These are phyloP conservation scores for Umbilicus rupestris DNA, from an alignment of 164 flowering plant species.

Conservation along the genomic window DNA sequence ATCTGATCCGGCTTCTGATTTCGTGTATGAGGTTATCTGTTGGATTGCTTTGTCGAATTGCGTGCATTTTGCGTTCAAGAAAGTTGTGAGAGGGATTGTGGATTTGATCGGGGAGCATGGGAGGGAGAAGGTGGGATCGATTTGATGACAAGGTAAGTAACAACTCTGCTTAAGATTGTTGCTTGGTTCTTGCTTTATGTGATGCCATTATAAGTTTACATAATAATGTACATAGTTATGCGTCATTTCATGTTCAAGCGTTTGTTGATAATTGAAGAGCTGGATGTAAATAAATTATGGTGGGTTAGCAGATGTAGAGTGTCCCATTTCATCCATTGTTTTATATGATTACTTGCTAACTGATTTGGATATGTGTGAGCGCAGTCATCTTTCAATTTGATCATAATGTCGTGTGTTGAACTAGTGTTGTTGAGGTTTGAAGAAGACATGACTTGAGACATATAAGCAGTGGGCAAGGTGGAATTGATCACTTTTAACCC, in stretches of 20 bases:
- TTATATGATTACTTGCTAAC: background rate
- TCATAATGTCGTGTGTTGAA: too few species aligned
- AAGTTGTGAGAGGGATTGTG: conserved; percentile 18
- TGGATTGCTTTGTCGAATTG: conserved; percentile 83
- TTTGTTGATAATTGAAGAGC: background rate
- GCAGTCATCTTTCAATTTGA: too few species aligned
- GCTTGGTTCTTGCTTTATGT: background rate
- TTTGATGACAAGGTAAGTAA: conserved; percentile 23
- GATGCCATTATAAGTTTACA: background rate
- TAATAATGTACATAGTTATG: background rate
- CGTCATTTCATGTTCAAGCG: background rate
- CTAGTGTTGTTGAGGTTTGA: too few species aligned
- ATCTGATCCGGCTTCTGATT: conserved; percentile 57
- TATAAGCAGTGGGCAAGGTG: too few species aligned
- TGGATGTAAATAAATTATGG: background rate
- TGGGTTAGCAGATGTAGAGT: background rate
- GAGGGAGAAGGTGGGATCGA: conserved; percentile 40
- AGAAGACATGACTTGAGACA: too few species aligned
- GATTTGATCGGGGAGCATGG: conserved; percentile 1
- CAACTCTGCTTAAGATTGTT: background rate
- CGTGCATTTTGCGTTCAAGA: conserved; percentile 74
- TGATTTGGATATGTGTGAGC: background rate
- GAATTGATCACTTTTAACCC: too few species aligned
- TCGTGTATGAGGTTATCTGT: conserved; percentile 64
- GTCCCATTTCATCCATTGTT: background rate